phyloP scores from a whole-genome alignment of 2,329 filamentous ascomycete species.

The Taxawa tesnikishii region DNA sequence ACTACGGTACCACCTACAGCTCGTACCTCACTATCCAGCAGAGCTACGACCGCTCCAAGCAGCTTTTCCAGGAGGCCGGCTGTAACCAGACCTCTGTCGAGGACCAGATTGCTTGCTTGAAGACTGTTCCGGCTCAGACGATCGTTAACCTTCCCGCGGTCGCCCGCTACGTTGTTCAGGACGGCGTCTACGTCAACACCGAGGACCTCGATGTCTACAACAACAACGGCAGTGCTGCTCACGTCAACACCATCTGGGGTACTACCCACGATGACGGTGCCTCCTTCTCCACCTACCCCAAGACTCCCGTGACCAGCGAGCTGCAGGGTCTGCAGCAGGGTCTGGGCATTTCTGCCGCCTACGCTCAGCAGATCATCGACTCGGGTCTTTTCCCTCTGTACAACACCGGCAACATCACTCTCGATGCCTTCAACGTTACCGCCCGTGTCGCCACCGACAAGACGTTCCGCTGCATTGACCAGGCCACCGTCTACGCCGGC shows the following conservation, averaged over 20 bases:
- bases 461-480: slow-evolving; percentile 47
- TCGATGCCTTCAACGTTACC: slow-evolving; percentile 44
- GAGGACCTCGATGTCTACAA: slow-evolving; percentile 33
- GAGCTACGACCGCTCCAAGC: slow-evolving; percentile 34
- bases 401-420: slow-evolving; percentile 36
- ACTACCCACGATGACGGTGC: slow-evolving; percentile 43
- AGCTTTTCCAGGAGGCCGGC: slow-evolving; percentile 38
- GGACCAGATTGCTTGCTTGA: slow-evolving; percentile 42
- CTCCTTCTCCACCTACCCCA: slow-evolving; percentile 39
- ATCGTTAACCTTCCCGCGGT: slow-evolving; percentile 28
- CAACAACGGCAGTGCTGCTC: slow-evolving; percentile 30
- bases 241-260: slow-evolving; percentile 45
- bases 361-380: slow-evolving; percentile 29
- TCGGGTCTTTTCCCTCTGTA: slow-evolving; percentile 39
- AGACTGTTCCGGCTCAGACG: slow-evolving; percentile 30
- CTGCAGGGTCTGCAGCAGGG: slow-evolving; percentile 30
- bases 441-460: slow-evolving; percentile 45
- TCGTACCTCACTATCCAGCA: slow-evolving; percentile 45
- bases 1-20: slow-evolving; percentile 47
- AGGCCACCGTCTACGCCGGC: slow-evolving; percentile 44
- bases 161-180: slow-evolving; percentile 44
- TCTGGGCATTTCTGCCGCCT: slow-evolving; percentile 30
- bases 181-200: slow-evolving; percentile 43
- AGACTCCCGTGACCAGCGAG: slow-evolving; percentile 28
- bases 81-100: slow-evolving; percentile 35